These are phyloP conservation scores for Leishmania major DNA, from an alignment of 208 protist genomes.

Conservation along the genomic window DNA sequence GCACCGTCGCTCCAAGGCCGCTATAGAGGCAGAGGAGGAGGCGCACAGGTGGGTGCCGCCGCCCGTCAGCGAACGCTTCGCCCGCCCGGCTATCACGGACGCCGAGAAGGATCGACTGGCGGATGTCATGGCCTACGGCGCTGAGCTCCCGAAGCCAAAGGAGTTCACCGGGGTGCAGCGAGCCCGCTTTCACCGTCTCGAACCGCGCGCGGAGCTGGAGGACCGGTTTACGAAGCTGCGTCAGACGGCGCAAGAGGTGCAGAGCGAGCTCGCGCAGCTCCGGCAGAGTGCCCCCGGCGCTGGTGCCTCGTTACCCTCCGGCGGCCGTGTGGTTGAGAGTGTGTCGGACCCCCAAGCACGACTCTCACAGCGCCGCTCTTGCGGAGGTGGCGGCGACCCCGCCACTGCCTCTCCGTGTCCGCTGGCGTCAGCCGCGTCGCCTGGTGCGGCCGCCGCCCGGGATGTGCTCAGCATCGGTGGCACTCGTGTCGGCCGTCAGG, in stretches of 20 bases:
- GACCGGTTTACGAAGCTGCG: conserved; percentile 64
- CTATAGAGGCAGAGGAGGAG: conserved; percentile 61
- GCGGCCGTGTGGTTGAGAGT: background rate
- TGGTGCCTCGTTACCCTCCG: background rate
- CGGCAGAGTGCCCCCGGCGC: conserved; percentile 9
- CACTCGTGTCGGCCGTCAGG: conserved; percentile 4
- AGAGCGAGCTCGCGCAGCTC: conserved; percentile 56
- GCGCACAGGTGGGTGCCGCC: conserved; percentile 24
- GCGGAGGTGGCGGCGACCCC: background rate
- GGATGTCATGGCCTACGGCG: conserved; percentile 82
- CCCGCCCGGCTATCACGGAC: conserved; percentile 57
- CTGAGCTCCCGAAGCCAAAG: conserved; percentile 56
- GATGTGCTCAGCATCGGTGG: conserved; percentile 8
- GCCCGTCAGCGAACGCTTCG: conserved; percentile 29
- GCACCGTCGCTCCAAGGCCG: conserved; percentile 52
- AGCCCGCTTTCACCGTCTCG: conserved; percentile 49
- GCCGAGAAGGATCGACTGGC: conserved; percentile 84
- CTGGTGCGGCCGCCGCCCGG: background rate
- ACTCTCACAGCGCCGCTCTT: conserved; percentile 8
- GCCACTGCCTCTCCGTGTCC: background rate
- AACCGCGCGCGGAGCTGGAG: conserved; percentile 57
- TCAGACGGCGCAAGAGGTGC: conserved; percentile 44
- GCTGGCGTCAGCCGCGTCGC: background rate
- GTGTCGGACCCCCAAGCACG: background rate
- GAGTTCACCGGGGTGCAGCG: conserved; percentile 73